phyloP scores from a whole-genome alignment of 176 grass and related monocot genomes.

The Hordeum vulgare region DNA sequence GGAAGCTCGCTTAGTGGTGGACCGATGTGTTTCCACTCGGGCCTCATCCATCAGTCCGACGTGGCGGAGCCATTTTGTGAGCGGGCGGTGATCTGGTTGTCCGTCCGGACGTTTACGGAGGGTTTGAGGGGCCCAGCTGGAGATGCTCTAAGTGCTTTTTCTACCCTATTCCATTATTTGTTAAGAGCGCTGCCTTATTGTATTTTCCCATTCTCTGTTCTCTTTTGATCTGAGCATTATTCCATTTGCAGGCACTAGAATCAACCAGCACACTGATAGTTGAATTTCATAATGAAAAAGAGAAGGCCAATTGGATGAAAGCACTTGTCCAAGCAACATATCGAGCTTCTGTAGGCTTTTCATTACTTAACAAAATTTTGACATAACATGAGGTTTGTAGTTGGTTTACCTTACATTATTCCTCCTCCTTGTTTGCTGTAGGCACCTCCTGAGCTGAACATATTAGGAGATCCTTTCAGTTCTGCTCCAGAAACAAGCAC shows the following conservation, averaged over 20 bases:
- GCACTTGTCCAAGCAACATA: slow-evolving; percentile 82
- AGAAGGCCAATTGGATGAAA: slow-evolving; percentile 85
- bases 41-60: too few species aligned
- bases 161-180: background rate
- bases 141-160: background rate
- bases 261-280: slow-evolving; percentile 80
- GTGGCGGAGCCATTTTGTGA: too few species aligned
- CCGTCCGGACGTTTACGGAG: too few species aligned
- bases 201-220: background rate
- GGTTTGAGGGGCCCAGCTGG: too few species aligned
- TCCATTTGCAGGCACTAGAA: slow-evolving; percentile 82
- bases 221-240: slow-evolving; percentile 17
- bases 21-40: too few species aligned
- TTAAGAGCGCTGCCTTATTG: background rate
- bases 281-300: slow-evolving; percentile 67
- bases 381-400: background rate
- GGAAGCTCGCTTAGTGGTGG: too few species aligned
- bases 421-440: slow-evolving; percentile 29
- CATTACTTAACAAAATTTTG: slow-evolving; percentile 21
- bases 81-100: too few species aligned
- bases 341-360: slow-evolving; percentile 71
- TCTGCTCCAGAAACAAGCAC: slow-evolving; percentile 44
- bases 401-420: slow-evolving; percentile 7
- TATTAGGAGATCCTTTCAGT: slow-evolving; percentile 61
- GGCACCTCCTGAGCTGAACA: slow-evolving; percentile 69